phyloP scores from a whole-genome alignment of 306 rosid species.

The Lupinus albus region DNA sequence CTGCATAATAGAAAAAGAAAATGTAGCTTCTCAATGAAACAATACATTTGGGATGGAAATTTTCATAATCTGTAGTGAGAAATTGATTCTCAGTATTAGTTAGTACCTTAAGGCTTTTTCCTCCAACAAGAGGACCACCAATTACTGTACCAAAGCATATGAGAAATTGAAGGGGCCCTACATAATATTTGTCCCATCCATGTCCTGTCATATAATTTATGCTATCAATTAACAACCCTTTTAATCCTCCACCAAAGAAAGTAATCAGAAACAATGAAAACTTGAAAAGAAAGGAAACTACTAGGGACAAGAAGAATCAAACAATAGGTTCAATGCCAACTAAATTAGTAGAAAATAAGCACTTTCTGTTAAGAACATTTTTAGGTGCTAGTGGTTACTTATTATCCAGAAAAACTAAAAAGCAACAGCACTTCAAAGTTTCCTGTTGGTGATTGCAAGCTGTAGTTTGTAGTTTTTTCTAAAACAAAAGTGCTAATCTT shows the following conservation, averaged over 20 bases:
- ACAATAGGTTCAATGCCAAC: background rate
- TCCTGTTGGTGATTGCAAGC: background rate
- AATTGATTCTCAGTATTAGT: background rate
- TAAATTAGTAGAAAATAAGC: conserved; percentile 9
- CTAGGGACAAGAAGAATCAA: background rate
- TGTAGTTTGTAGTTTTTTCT: background rate
- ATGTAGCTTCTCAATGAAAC: conserved; percentile 35
- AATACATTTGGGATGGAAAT: background rate
- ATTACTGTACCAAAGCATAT: conserved; percentile 73
- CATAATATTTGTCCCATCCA: conserved; percentile 69
- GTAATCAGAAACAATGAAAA: background rate
- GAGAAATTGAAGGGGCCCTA: conserved; percentile 71
- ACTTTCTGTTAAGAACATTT: background rate
- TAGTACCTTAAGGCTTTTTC: conserved; percentile 69
- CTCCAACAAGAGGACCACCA: conserved; percentile 71
- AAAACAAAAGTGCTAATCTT: background rate
- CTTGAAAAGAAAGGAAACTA: conserved; percentile 7
- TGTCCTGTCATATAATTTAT: conserved; percentile 58
- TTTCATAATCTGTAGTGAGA: background rate
- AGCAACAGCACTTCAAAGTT: background rate
- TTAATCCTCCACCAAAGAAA: background rate
- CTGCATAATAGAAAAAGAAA: conserved; percentile 43
- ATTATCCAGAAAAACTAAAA: background rate
- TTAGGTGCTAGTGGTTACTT: background rate
- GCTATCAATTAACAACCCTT: background rate